A percentile compares a stretch with the other conserved stretches of the same genome.
These are phyloP conservation scores for Prunus armeniaca DNA, from an alignment of 306 rosid genomes.

Conservation along the genomic window DNA sequence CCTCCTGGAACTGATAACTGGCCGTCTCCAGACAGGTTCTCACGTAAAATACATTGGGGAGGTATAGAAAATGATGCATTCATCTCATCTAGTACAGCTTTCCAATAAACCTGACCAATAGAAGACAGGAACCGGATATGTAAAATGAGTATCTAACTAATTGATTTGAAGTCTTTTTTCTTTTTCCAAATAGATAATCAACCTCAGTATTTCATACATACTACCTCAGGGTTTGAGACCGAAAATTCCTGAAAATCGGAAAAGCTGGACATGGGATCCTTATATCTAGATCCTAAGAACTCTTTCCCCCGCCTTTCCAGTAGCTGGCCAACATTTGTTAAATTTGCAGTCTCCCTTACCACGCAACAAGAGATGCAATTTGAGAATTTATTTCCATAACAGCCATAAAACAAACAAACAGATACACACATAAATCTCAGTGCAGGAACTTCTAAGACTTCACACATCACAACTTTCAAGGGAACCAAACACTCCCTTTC, in stretches of 20 bases:
- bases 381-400: conserved; percentile 12
- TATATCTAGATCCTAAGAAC: conserved; percentile 67
- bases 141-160: conserved; percentile 11
- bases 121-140: conserved; percentile 6
- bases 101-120: conserved; percentile 74
- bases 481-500: conserved; percentile 6
- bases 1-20: conserved; percentile 53
- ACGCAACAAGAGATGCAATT: conserved; percentile 16
- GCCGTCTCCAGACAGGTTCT: conserved; percentile 34
- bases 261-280: conserved; percentile 82
- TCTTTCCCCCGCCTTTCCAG: conserved; percentile 68
- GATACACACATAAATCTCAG: background rate
- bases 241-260: conserved; percentile 78
- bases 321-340: conserved; percentile 69
- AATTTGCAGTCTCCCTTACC: conserved; percentile 50
- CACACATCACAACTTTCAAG: background rate
- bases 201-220: conserved; percentile 1
- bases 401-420: background rate
- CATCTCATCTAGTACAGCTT: conserved; percentile 66
- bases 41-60: conserved; percentile 68
- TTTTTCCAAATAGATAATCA: background rate
- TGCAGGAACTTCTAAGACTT: background rate
- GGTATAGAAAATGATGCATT: conserved; percentile 52
- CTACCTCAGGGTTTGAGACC: conserved; percentile 74
- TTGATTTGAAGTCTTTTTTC: too few species aligned